Conservation (phyloP, 2,329 filamentous ascomycete species). For the Fusarium piperis region DNA sequence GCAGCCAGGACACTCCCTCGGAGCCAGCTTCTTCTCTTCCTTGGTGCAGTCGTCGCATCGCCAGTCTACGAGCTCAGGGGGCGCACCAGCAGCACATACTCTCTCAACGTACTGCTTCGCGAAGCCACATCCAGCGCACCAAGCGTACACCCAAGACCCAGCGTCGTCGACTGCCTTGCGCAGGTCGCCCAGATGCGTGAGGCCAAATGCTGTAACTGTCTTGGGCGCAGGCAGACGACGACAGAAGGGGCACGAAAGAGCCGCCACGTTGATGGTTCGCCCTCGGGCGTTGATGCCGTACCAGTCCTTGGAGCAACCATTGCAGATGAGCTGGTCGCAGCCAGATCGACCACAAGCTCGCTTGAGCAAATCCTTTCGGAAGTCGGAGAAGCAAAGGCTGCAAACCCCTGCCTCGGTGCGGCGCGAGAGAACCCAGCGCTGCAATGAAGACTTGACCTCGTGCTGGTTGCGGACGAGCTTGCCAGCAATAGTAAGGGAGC, state of each 20-base stretch:
- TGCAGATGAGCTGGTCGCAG: constrained; percentile 56
- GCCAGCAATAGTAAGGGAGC: constrained; percentile 46
- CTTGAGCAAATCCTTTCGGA: constrained; percentile 49
- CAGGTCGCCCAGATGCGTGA: constrained; percentile 52
- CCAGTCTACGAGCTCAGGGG: constrained; percentile 51
- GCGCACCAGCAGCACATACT: constrained; percentile 54
- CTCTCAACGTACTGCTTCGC: constrained; percentile 55
- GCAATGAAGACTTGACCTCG: constrained; percentile 48
- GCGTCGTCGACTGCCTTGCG: constrained; percentile 51
- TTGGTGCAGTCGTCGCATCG: constrained; percentile 52
- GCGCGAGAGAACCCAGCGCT: constrained; percentile 50
- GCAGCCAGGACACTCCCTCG: constrained; percentile 51
- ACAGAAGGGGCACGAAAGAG: constrained; percentile 62
- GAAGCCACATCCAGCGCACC: constrained; percentile 56
- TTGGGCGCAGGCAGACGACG: constrained; percentile 53
- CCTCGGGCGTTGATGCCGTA: constrained; percentile 58
- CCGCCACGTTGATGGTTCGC: constrained; percentile 57
- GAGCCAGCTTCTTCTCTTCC: constrained; percentile 10
- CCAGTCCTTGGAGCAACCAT: constrained; percentile 53
- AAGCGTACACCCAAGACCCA: constrained; percentile 58
- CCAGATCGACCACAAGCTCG: constrained; percentile 57
- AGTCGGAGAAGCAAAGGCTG: constrained; percentile 56
- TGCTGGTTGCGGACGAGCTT: constrained; percentile 55
- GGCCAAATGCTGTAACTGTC: constrained; percentile 49
- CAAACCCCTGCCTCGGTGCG: constrained; percentile 52